These are phyloP conservation scores for Jacaranda copaia DNA, from an alignment of 257 asterid genomes.

Conservation along the genomic window DNA sequence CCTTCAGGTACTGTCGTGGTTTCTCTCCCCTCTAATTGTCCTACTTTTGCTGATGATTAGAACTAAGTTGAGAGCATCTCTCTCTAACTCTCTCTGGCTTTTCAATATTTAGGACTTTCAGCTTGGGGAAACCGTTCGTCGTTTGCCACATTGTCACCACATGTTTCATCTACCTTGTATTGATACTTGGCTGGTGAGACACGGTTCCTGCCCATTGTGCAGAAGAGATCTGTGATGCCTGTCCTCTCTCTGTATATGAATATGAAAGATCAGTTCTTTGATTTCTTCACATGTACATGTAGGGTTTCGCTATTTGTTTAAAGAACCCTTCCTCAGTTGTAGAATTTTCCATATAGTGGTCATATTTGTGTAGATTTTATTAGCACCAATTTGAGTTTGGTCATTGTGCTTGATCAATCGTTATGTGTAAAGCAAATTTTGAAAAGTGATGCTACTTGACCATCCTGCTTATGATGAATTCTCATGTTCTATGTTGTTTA, in stretches of 20 bases:
- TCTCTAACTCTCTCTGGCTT: not conserved
- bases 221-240: slow-evolving; percentile 83
- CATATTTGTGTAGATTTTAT: slow-evolving; percentile 44
- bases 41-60: not conserved
- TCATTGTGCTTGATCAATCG: slow-evolving; percentile 47
- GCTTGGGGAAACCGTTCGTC: slow-evolving; percentile 81
- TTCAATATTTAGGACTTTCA: slow-evolving; percentile 73
- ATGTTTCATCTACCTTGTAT: slow-evolving; percentile 95
- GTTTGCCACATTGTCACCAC: slow-evolving; percentile 92
- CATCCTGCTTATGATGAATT: slow-evolving; percentile 7
- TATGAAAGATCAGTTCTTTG: slow-evolving; percentile 37
- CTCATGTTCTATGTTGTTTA: not conserved
- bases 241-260: slow-evolving; percentile 38
- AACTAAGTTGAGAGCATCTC: slow-evolving; percentile 9
- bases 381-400: slow-evolving; percentile 41
- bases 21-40: not conserved
- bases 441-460: slow-evolving; percentile 32
- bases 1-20: slow-evolving; percentile 70
- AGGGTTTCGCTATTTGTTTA: slow-evolving; percentile 47
- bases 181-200: slow-evolving; percentile 94
- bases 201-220: slow-evolving; percentile 97
- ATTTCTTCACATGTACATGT: slow-evolving; percentile 48
- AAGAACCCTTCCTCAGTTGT: slow-evolving; percentile 32
- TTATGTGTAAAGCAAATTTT: slow-evolving; percentile 59
- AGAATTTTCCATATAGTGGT: slow-evolving; percentile 40